phyloP scores from a whole-genome alignment of 768 basidiomycete genomes.

The Fistulinella prunicolor region DNA sequence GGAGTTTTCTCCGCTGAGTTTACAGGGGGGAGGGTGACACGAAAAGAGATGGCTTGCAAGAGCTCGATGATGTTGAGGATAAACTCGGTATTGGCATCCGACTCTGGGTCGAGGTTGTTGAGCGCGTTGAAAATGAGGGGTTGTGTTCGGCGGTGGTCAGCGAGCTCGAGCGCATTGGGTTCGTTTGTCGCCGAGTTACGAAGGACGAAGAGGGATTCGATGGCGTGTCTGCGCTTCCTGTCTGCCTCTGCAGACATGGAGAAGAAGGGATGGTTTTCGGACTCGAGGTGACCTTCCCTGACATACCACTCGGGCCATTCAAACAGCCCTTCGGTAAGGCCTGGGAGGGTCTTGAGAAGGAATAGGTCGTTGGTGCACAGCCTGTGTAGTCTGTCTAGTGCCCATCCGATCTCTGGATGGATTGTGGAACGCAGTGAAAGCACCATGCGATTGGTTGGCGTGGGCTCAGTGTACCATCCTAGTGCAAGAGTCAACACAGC shows the following conservation, averaged over 20 bases:
- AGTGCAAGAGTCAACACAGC: slow-evolving; percentile 9
- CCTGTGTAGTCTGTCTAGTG: slow-evolving; percentile 80
- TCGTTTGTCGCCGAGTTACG: slow-evolving; percentile 80
- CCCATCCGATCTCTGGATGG: slow-evolving; percentile 81
- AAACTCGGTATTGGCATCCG: slow-evolving; percentile 72
- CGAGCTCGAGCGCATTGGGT: slow-evolving; percentile 60
- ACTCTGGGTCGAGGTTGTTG: slow-evolving; percentile 53
- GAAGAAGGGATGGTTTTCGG: slow-evolving; percentile 50
- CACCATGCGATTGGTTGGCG: slow-evolving; percentile 84
- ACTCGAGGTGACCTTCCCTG: slow-evolving; percentile 51
- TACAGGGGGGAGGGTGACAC: slow-evolving; percentile 39
- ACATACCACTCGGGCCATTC: slow-evolving; percentile 89
- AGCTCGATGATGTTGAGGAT: slow-evolving; percentile 70
- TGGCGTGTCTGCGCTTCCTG: slow-evolving; percentile 67
- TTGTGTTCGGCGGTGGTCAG: slow-evolving; percentile 56
- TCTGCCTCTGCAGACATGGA: slow-evolving; percentile 49
- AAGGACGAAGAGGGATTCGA: slow-evolving; percentile 81
- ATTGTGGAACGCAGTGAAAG: slow-evolving; percentile 85
- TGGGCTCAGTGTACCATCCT: slow-evolving; percentile 87
- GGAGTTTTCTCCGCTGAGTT: slow-evolving; percentile 45
- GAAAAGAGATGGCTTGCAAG: slow-evolving; percentile 56
- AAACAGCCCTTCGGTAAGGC: slow-evolving; percentile 78
- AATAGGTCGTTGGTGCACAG: slow-evolving; percentile 80
- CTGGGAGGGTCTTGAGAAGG: slow-evolving; percentile 65
- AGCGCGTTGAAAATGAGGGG: slow-evolving; percentile 66